Base-by-base conservation (phyloP, 495 filamentous ascomycete species). In the Copromyces sp. region DNA sequence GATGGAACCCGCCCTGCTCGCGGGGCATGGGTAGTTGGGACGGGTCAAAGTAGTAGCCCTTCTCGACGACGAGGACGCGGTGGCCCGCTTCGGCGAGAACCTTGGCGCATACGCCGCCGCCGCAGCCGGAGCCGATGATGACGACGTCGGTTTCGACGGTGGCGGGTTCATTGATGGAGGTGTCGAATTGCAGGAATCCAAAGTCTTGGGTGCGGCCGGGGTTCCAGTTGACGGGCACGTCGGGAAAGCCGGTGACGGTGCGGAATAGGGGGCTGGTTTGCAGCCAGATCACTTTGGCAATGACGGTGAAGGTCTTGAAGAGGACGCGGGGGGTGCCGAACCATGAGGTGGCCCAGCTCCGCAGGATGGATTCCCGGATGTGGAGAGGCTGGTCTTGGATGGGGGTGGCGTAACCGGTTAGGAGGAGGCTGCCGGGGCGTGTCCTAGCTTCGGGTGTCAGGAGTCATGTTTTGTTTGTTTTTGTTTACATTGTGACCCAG, bases 121-220 rank as follows among this genome's bases (percentile, higher is more conserved):
- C 94, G 76, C 92, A 95, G 20, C 94, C 94, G 69, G 91, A 94
- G 2, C 94, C 94, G 7, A 97, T 86, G 73, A 97, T 89, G 17
- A 96, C 89, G 2, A 96, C 89, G 78, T 97, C 94, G 4, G 90
- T 90, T 45, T 94, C 89, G 69, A 97, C 77, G 9, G 47, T 59
- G 20, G 47, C 47, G 20, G 47, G 47, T 1, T 83, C 86, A 71
- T 74, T 77, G n/a, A 71, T n/a, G 35, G 72, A 72, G 8, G 77
- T 38, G 3, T 75, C 77, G 65, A 86, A 83, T 72, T 90, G 85
- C 65, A 89, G 73, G 73, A 90, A 91, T 0, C 81, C 73, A 69
- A 80, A 86, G 65, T 82, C 80, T 24, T 75, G n/a, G 4, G 81
- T 81, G 2, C 85, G 82, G 11, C 83, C 86, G 0, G 86, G 87